Evolutionary conservation across 1,284 basidiomycete genomes (phyloP).

Genomic region (Cutaneotrichosporon arboriforme): DNA sequence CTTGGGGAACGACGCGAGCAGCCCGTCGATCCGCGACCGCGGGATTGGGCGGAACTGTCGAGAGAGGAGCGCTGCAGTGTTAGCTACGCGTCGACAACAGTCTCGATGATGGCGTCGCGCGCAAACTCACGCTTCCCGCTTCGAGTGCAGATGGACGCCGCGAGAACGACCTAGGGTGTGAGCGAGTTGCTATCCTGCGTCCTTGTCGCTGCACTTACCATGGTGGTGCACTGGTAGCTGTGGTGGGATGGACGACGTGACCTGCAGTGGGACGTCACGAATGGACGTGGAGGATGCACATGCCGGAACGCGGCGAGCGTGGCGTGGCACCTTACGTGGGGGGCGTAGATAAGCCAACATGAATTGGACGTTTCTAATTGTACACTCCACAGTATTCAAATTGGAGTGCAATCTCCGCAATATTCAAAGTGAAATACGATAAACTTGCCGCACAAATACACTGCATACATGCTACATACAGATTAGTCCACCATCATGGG

Average conservation of each 20-base stretch:
- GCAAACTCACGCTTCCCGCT: constrained; percentile 48
- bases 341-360: background rate
- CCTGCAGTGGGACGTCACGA: constrained; percentile 1
- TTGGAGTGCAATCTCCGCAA: no score
- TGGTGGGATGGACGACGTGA: background rate
- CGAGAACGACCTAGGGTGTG: constrained; percentile 54
- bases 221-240: constrained; percentile 7
- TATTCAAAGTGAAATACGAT: no score
- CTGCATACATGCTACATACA: constrained; percentile 2
- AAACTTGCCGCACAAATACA: background rate
- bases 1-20: constrained; percentile 95
- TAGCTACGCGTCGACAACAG: background rate
- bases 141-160: constrained; percentile 74
- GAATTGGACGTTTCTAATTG: no score
- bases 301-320: background rate
- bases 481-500: constrained; percentile 9
- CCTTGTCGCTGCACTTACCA: constrained; percentile 3
- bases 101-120: no score
- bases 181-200: background rate
- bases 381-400: no score
- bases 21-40: constrained; percentile 84
- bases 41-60: constrained; percentile 95
- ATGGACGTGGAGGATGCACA: constrained; percentile 7
- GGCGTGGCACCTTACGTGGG: background rate
- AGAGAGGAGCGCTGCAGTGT: constrained; percentile 77